phyloP scores from a whole-genome alignment of 2,329 filamentous ascomycete genomes.

The Fusarium sp. region DNA sequence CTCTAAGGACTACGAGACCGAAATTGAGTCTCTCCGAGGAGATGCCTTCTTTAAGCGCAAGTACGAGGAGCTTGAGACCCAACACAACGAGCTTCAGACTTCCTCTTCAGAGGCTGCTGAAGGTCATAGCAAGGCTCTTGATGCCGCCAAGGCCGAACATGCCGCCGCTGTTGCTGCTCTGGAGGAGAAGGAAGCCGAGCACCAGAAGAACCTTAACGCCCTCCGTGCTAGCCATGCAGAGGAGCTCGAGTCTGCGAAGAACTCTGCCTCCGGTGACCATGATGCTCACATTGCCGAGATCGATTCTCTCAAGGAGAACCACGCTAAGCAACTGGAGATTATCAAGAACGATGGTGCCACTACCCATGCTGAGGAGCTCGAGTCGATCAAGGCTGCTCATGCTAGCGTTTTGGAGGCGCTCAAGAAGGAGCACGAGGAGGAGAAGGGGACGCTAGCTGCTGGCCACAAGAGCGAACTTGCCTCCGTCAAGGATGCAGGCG shows the following conservation, averaged over 20 bases:
- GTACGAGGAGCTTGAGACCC: constrained; percentile 68
- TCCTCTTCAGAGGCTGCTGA: constrained; percentile 51
- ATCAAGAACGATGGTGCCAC: constrained; percentile 57
- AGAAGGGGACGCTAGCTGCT: constrained; percentile 50
- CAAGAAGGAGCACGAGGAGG: constrained; percentile 53
- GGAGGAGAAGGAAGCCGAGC: constrained; percentile 62
- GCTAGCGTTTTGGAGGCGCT: constrained; percentile 55
- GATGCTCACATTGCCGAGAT: constrained; percentile 62
- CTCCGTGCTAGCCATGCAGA: constrained; percentile 68
- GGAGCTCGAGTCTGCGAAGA: constrained; percentile 68
- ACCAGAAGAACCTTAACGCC: constrained; percentile 65
- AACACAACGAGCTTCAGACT: constrained; percentile 63
- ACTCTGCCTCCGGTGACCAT: constrained; percentile 60
- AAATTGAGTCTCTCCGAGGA: constrained; percentile 71
- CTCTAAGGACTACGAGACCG: constrained; percentile 71
- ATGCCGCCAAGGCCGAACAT: constrained; percentile 57
- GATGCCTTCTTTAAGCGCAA: constrained; percentile 73
- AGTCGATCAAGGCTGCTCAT: constrained; percentile 58
- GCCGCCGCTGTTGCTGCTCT: constrained; percentile 58
- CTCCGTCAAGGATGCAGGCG: constrained; percentile 46
- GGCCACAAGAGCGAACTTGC: constrained; percentile 48
- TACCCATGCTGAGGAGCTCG: constrained; percentile 54
- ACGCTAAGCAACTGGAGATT: constrained; percentile 61
- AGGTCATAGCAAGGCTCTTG: constrained; percentile 56
- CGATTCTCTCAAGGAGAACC: constrained; percentile 65